These are phyloP conservation scores for Inga leiocalycina DNA, from an alignment of 306 rosid genomes.

Conservation along the genomic window DNA sequence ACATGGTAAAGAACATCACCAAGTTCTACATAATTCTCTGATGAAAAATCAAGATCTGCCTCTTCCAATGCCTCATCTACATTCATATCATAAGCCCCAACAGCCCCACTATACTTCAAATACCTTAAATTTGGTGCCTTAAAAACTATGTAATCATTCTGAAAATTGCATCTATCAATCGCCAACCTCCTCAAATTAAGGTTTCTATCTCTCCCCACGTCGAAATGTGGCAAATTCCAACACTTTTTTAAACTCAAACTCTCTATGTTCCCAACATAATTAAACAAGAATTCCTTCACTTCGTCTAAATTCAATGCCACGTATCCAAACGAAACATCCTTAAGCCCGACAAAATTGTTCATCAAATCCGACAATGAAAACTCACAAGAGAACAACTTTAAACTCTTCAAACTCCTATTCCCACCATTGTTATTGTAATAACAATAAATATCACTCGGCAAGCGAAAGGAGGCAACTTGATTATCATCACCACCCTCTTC, in stretches of 20 bases:
- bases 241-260: constrained; percentile 32
- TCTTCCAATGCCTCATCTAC: not conserved
- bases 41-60: constrained; percentile 25
- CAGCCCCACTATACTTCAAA: constrained; percentile 25
- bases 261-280: constrained; percentile 1
- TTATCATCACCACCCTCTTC: not conserved
- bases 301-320: not conserved
- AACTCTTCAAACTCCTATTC: not conserved
- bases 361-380: not conserved
- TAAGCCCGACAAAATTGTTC: constrained; percentile 6
- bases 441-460: not conserved
- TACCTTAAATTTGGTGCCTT: constrained; percentile 14
- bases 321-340: constrained; percentile 34
- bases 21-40: not conserved
- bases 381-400: constrained; percentile 30
- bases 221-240: constrained; percentile 11
- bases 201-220: not conserved
- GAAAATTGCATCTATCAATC: constrained; percentile 17
- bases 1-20: constrained; percentile 1
- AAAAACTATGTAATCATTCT: not conserved
- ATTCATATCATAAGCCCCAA: not conserved
- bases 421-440: not conserved
- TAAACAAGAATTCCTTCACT: not conserved
- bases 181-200: constrained; percentile 24
- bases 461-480: not conserved